Conservation (phyloP, 345 rosid genomes). For the Triadica sebifera region DNA sequence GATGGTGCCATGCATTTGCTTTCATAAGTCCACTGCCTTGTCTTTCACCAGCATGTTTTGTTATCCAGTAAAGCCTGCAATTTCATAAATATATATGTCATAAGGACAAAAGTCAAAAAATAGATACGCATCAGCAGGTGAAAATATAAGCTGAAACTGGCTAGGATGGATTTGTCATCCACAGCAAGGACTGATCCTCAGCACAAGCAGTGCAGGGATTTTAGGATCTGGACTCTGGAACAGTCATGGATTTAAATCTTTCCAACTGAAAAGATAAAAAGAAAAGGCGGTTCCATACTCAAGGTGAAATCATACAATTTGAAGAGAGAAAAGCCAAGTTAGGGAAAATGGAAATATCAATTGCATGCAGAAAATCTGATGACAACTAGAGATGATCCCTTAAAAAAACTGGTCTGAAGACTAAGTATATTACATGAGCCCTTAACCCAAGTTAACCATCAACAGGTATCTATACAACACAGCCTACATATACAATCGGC, state of each 20-base stretch:
- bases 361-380: neutral
- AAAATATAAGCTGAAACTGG: neutral
- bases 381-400: neutral
- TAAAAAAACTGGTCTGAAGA: neutral
- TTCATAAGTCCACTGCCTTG: constrained; percentile 92
- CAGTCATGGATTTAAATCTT: constrained; percentile 3
- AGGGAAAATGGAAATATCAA: neutral
- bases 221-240: neutral
- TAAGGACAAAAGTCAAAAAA: neutral
- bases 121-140: neutral
- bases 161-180: neutral
- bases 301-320: neutral
- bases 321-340: neutral
- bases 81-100: neutral
- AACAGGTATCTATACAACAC: neutral
- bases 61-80: constrained; percentile 81
- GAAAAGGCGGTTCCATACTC: neutral
- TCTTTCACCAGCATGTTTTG: constrained; percentile 83
- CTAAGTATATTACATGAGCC: neutral
- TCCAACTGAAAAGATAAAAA: neutral
- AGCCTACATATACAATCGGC: neutral
- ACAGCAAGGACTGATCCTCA: neutral
- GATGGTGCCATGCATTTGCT: constrained; percentile 99
- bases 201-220: neutral
- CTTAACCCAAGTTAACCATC: neutral